Evolutionary conservation across 352 stramenopile species (phyloP), one percentile per base, ranked within the genome.

Genomic region (Phytophthora syringae): DNA sequence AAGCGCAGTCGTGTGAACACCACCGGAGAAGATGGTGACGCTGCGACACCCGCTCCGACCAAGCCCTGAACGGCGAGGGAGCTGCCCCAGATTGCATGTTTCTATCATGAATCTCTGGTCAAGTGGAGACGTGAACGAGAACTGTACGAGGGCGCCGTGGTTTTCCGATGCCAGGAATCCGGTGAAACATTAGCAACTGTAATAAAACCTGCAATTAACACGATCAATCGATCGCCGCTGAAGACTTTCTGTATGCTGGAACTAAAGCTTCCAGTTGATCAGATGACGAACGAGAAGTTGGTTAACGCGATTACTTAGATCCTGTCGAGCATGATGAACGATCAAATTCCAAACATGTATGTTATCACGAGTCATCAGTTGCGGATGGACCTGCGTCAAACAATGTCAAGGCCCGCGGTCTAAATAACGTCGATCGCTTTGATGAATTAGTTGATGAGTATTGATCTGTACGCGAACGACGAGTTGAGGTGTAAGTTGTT

Each of bases 401-500:
- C 45, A 12, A 43, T 44, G 40, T 61, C 1, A 52, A 52, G 30
- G 53, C 49, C 10, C 18, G 30, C 0, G 7, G 44, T 3, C 10
- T 61, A 42, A 52, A 61, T 25, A 52, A 36, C 28, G 44, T 61
- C 20, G 42, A 61, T 30, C 30, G 21, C 0, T 52, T 60, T 39
- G 42, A 61, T 20, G 53, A 61, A n/a, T 7, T 52, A 12, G 20
- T 61, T 25, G 40, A 61, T 9, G 27, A 36, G 15, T 42, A 39
- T 25, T 4, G 25, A 9, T 16, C 2, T 60, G 13, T 21, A 52
- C 5, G 39, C 24, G 5, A 61, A 52, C 20, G 40, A 45, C 0
- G 52, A 61, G 20, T 13, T 61, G 27, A 60, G 45, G 27, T 61
- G 42, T 40, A 52, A 37, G 16, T 32, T 57, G 32, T 13, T 57